These are phyloP conservation scores for Leishmania turanica DNA, from an alignment of 208 protist species.

Conservation along the genomic window DNA sequence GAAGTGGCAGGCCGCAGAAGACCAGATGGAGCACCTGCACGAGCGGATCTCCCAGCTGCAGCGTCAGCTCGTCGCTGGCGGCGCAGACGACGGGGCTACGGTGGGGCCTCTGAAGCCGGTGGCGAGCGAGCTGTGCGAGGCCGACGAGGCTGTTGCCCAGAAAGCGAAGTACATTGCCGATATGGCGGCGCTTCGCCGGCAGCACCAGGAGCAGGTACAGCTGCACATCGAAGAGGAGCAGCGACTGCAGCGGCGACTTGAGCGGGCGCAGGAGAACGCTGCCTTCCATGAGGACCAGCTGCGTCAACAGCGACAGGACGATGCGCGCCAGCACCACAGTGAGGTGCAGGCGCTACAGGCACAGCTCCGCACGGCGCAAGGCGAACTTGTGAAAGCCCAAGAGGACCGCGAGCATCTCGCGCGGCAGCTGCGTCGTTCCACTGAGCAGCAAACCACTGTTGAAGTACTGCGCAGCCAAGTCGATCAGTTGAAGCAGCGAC, in stretches of 20 bases:
- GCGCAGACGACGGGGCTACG: background rate
- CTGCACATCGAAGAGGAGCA: slow-evolving; percentile 45
- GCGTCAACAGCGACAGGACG: slow-evolving; percentile 51
- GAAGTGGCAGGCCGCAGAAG: slow-evolving; percentile 60
- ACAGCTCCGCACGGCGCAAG: slow-evolving; percentile 40
- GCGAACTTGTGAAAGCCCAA: slow-evolving; percentile 26
- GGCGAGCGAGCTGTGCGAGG: background rate
- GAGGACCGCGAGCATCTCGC: slow-evolving; percentile 47
- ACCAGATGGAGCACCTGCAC: slow-evolving; percentile 47
- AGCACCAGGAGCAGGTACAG: slow-evolving; percentile 41
- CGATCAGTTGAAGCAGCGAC: slow-evolving; percentile 56
- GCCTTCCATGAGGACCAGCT: slow-evolving; percentile 47
- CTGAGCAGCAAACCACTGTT: slow-evolving; percentile 45
- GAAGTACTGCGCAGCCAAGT: slow-evolving; percentile 58
- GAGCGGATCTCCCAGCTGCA: slow-evolving; percentile 30
- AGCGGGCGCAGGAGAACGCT: slow-evolving; percentile 55
- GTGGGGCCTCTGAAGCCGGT: background rate
- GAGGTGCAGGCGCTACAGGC: slow-evolving; percentile 53
- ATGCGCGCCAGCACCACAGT: slow-evolving; percentile 32
- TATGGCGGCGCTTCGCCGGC: slow-evolving; percentile 22
- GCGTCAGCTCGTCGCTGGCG: slow-evolving; percentile 12
- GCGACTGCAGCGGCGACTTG: slow-evolving; percentile 60
- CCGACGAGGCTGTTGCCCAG: background rate
- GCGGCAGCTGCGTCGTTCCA: slow-evolving; percentile 39
- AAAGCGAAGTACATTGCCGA: slow-evolving; percentile 13